These are phyloP conservation scores for Aspergillus sergii DNA, from an alignment of 2,329 filamentous ascomycete genomes.

Conservation along the genomic window DNA sequence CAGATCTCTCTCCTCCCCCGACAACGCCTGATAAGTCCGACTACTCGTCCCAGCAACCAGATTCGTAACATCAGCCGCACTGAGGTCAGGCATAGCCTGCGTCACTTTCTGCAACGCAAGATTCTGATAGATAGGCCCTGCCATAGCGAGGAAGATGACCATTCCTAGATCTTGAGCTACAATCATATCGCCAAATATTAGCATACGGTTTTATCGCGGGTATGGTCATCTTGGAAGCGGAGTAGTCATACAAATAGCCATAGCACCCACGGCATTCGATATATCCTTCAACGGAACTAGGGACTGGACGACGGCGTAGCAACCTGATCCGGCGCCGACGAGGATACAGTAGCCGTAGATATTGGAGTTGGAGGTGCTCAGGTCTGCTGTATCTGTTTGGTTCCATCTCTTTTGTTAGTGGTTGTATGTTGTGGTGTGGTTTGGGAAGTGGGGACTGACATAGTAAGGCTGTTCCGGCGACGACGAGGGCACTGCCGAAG, in stretches of 20 bases:
- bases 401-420: too few species aligned
- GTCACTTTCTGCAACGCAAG: conserved; percentile 4
- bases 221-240: background rate
- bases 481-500: background rate
- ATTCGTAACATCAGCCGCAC: conserved; percentile 4
- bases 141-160: conserved; percentile 5
- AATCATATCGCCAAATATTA: background rate
- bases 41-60: background rate
- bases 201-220: background rate
- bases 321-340: too few species aligned
- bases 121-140: conserved; percentile 8
- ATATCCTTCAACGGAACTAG: too few species aligned
- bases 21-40: conserved; percentile 5
- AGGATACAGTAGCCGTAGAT: too few species aligned
- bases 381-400: too few species aligned
- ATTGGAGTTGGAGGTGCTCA: too few species aligned
- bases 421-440: too few species aligned
- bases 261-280: background rate
- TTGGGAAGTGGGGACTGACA: background rate
- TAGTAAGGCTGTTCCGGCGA: conserved; percentile 11
- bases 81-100: background rate
- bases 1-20: background rate
- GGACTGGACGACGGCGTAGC: too few species aligned
- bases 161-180: conserved; percentile 9
- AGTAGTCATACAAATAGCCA: conserved; percentile 4